Percentiles rank a stretch among this genome's conserved stretches.
phyloP scores from a whole-genome alignment of 257 asterid species.

The Salvia rosmarinus region DNA sequence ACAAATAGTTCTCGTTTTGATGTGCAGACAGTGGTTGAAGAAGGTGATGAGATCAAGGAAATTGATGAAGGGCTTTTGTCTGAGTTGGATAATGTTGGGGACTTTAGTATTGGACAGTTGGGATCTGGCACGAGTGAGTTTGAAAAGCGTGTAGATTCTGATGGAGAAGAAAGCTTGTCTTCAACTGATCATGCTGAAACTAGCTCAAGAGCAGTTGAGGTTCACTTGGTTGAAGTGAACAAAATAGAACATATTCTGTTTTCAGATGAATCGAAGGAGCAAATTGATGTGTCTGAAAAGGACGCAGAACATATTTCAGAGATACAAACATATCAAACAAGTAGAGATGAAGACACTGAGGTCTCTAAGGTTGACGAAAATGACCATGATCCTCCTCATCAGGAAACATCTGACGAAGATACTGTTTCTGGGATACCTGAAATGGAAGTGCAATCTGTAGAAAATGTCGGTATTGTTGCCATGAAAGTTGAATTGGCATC shows the following conservation, averaged over 20 bases:
- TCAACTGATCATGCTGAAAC: conserved; percentile 35
- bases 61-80: conserved; percentile 70
- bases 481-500: conserved; percentile 35
- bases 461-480: conserved; percentile 36
- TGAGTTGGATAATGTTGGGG: conserved; percentile 79
- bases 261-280: conserved; percentile 34
- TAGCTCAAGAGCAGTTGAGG: conserved; percentile 31
- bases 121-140: conserved; percentile 44
- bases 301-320: conserved; percentile 40
- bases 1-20: conserved; percentile 44
- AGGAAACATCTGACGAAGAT: conserved; percentile 39
- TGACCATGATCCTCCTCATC: conserved; percentile 37
- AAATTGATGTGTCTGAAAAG: conserved; percentile 39
- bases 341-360: conserved; percentile 37
- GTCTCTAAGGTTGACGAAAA: conserved; percentile 38
- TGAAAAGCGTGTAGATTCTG: conserved; percentile 39
- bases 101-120: conserved; percentile 52
- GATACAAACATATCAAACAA: conserved; percentile 34
- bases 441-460: conserved; percentile 39
- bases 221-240: conserved; percentile 31
- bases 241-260: conserved; percentile 27
- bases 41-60: conserved; percentile 64
- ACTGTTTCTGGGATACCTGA: conserved; percentile 33
- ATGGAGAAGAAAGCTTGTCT: conserved; percentile 39
- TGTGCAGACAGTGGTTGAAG: conserved; percentile 53